Evolutionary conservation across 2,329 filamentous ascomycete genomes (phyloP).

Genomic region (Dichotomopilus funicola): DNA sequence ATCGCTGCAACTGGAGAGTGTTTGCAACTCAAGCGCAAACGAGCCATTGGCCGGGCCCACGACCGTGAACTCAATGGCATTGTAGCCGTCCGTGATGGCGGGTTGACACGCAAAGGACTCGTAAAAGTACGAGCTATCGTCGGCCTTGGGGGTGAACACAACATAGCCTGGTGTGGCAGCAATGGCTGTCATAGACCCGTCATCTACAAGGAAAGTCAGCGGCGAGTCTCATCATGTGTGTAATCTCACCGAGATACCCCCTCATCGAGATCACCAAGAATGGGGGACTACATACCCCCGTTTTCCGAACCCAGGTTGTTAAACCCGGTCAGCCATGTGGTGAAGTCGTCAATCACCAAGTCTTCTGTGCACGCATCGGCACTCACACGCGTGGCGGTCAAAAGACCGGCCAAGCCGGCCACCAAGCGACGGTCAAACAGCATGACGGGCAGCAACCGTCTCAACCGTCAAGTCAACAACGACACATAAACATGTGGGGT

Average conservation of each 20-base stretch:
- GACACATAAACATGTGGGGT: too few species aligned
- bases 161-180: constrained; percentile 38
- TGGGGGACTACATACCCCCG: constrained; percentile 21
- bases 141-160: constrained; percentile 41
- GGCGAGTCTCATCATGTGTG: not conserved
- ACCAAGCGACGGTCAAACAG: constrained; percentile 18
- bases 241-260: not conserved
- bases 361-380: constrained; percentile 25
- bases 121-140: constrained; percentile 43
- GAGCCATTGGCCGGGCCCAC: constrained; percentile 38
- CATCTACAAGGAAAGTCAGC: constrained; percentile 33
- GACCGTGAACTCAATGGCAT: constrained; percentile 40
- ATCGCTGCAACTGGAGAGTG: constrained; percentile 22
- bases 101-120: constrained; percentile 44
- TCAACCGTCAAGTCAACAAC: too few species aligned
- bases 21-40: constrained; percentile 42
- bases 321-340: constrained; percentile 22
- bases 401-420: constrained; percentile 20
- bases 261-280: too few species aligned
- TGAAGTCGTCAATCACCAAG: constrained; percentile 27
- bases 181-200: constrained; percentile 34
- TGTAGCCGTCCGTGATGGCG: constrained; percentile 40
- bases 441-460: constrained; percentile 14
- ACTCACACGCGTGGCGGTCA: constrained; percentile 13
- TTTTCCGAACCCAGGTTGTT: constrained; percentile 26